Evolutionary conservation across 352 stramenopile genomes (phyloP), one percentile per base, ranked within the genome.

Genomic region (Phytophthora hibernalis): DNA sequence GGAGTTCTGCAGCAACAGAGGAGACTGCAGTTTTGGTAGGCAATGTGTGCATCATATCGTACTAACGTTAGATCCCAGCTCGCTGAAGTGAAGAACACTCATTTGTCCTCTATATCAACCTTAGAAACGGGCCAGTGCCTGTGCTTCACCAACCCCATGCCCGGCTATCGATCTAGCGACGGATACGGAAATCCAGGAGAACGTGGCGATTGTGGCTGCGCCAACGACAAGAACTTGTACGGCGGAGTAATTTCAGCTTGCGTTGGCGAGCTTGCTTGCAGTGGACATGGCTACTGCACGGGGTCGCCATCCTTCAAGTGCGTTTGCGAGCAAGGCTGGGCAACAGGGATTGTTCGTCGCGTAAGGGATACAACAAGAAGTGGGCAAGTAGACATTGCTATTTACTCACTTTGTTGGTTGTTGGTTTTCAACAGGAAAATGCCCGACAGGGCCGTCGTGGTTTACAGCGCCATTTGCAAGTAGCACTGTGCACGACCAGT

Each of bases 181-280:
- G 89, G 89, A 13, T 97, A 96, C 58, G 94, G 93, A 20, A 96
- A 90, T 38, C 73, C 72, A 10, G 94, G 95, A 3, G 78, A 74
- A 31, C 81, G 90, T n/a, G 96, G 91, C 12, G 96, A 99, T 72
- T 98, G 96, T 51, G 96, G 96, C 7, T 91, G 90, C 55, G 86
- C 85, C 13, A 89, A 93, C 54, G 83, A 89, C 49, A 82, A 89
- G 24, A 96, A 91, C 42, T 73, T 89, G 35, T 93, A 92, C 52
- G 82, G 82, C 9, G 83, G 85, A 1, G 15, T 67, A 1, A 91
- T 92, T 55, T 80, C 68, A 33, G 50, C 80, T 1, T 94, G 86
- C 45, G 63, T 83, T 0, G 86, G 86, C 0, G 84, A 92, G 54
- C 60, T 93, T 6, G 65, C 81, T n/a, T 95, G 86, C 60, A 95